Percentiles rank a stretch among this genome's conserved stretches.
Evolutionary conservation across 805 yeast species (phyloP).

Genomic region (Ogataea ganodermae): DNA sequence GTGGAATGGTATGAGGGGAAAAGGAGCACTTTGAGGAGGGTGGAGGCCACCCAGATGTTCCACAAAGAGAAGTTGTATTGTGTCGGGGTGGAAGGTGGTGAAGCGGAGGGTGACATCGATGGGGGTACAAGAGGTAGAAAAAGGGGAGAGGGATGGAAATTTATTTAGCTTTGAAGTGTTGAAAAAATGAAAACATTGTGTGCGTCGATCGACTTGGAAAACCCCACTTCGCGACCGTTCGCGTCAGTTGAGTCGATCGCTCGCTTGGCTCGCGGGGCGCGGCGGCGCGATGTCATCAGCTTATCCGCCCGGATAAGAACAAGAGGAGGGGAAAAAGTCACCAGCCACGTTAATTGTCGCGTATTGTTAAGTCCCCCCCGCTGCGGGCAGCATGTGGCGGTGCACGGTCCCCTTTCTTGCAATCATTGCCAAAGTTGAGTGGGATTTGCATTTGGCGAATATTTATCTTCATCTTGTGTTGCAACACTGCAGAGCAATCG

Average conservation of each 20-base stretch:
- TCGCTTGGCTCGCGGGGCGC: slow-evolving; percentile 3
- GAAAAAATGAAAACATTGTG: neutral
- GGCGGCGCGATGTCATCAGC: slow-evolving; percentile 4
- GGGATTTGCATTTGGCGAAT: neutral
- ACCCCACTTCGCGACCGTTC: too few species aligned
- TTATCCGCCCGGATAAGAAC: slow-evolving; percentile 1
- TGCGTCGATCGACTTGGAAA: slow-evolving; percentile 3
- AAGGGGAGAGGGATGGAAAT: neutral
- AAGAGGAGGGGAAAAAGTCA: neutral
- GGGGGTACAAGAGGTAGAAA: neutral
- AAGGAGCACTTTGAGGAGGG: slow-evolving; percentile 60
- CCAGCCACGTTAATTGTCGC: slow-evolving; percentile 2
- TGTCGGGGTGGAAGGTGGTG: slow-evolving; percentile 8
- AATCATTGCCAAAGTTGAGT: neutral
- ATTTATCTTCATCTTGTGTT: too few species aligned
- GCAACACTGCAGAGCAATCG: too few species aligned
- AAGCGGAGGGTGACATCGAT: neutral
- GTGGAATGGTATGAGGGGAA: slow-evolving; percentile 87
- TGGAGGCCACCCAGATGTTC: slow-evolving; percentile 67
- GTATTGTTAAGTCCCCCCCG: neutral
- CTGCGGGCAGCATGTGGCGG: slow-evolving; percentile 2
- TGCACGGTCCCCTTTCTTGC: neutral
- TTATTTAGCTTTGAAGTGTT: neutral
- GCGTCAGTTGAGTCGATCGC: neutral
- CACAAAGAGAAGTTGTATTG: slow-evolving; percentile 51